Percentiles rank a stretch among this genome's conserved stretches.
phyloP scores from a whole-genome alignment of 768 basidiomycete genomes.

The Lactifluus subvellereus region DNA sequence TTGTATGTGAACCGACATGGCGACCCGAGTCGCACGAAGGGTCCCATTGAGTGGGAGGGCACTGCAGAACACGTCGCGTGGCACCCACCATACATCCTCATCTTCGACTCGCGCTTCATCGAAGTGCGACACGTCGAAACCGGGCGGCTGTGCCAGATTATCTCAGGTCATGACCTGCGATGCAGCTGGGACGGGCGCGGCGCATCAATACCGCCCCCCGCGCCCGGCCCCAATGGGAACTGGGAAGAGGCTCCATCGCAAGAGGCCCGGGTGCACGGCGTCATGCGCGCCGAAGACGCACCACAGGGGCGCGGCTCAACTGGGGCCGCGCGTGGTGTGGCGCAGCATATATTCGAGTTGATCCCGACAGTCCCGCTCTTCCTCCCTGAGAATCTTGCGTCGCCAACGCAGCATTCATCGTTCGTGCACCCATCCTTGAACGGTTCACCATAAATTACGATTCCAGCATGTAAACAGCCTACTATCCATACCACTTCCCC shows the following conservation, averaged over 20 bases:
- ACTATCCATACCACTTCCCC: neutral
- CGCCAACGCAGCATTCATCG: slow-evolving; percentile 32
- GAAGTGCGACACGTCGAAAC: slow-evolving; percentile 83
- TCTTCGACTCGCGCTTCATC: slow-evolving; percentile 86
- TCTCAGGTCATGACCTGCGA: slow-evolving; percentile 72
- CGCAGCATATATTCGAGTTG: slow-evolving; percentile 73
- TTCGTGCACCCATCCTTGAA: slow-evolving; percentile 33
- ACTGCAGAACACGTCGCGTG: slow-evolving; percentile 83
- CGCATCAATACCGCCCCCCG: slow-evolving; percentile 28
- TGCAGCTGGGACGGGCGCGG: slow-evolving; percentile 89
- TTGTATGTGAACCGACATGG: slow-evolving; percentile 90
- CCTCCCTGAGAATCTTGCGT: slow-evolving; percentile 44
- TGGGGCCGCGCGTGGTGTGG: slow-evolving; percentile 41
- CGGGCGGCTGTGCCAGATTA: slow-evolving; percentile 75
- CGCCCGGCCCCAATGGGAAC: slow-evolving; percentile 43
- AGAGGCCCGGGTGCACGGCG: slow-evolving; percentile 82
- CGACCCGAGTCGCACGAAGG: slow-evolving; percentile 64
- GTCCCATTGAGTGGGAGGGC: slow-evolving; percentile 92
- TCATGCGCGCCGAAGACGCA: slow-evolving; percentile 57
- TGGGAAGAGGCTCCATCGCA: slow-evolving; percentile 50
- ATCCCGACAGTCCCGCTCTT: slow-evolving; percentile 71
- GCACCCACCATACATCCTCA: slow-evolving; percentile 82
- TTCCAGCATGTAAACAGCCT: neutral
- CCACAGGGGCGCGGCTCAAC: slow-evolving; percentile 28
- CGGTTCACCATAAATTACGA: slow-evolving; percentile 29